These are phyloP conservation scores for Pittosporum tobira DNA, from an alignment of 129 eudicot species.

Conservation along the genomic window DNA sequence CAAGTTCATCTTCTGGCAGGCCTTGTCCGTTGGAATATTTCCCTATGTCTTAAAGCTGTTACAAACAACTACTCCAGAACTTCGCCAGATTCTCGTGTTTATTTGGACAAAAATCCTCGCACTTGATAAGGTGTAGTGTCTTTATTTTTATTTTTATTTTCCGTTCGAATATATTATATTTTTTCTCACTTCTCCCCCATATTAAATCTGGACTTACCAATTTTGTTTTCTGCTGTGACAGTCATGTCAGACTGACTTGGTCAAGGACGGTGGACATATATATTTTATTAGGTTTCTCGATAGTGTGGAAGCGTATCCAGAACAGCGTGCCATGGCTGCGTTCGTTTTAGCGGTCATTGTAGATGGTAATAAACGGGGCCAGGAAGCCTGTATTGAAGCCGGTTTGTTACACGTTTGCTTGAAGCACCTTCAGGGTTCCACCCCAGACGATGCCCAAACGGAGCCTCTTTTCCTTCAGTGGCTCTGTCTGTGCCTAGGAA, in stretches of 20 bases:
- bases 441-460: slow-evolving; percentile 63
- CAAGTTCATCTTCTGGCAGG: slow-evolving; percentile 40
- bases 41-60: slow-evolving; percentile 78
- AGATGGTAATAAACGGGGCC: slow-evolving; percentile 90
- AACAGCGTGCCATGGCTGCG: slow-evolving; percentile 99
- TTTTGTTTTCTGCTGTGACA: slow-evolving; percentile 24
- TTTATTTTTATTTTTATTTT: no score
- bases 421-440: slow-evolving; percentile 71
- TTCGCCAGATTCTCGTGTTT: slow-evolving; percentile 76
- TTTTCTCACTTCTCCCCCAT: background rate
- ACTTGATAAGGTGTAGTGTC: slow-evolving; percentile 82
- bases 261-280: slow-evolving; percentile 90
- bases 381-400: slow-evolving; percentile 92
- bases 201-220: no score
- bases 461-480: slow-evolving; percentile 90
- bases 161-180: background rate
- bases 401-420: slow-evolving; percentile 69
- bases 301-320: slow-evolving; percentile 88
- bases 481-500: slow-evolving; percentile 93
- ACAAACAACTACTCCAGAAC: slow-evolving; percentile 74
- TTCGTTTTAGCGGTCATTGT: slow-evolving; percentile 95
- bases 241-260: slow-evolving; percentile 97
- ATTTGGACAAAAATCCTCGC: slow-evolving; percentile 97
- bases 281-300: slow-evolving; percentile 90
- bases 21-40: slow-evolving; percentile 91